phyloP scores from a whole-genome alignment of 345 rosid genomes.

The Eucalyptus melliodora region DNA sequence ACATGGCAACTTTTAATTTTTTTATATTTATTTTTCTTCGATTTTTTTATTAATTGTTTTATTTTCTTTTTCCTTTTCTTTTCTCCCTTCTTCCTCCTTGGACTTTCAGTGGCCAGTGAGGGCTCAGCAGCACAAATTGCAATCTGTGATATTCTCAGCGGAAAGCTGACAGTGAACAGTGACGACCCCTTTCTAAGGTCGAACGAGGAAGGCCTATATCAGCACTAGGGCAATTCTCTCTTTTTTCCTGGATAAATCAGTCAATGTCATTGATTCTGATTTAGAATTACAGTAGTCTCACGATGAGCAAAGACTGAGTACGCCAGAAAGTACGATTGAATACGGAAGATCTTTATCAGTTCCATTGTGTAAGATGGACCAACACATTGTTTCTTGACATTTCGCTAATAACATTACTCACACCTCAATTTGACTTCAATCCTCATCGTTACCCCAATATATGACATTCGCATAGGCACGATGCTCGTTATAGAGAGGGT shows the following conservation, averaged over 20 bases:
- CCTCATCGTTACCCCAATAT: not conserved
- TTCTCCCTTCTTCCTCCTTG: too few species aligned
- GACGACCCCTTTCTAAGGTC: rapidly evolving
- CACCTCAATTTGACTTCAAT: not conserved
- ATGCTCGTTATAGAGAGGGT: not conserved
- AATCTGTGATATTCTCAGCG: not conserved
- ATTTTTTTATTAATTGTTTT: too few species aligned
- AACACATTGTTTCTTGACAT: not conserved
- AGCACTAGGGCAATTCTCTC: rapidly evolving
- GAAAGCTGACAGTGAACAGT: not conserved
- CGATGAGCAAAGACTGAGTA: not conserved
- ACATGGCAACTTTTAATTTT: too few species aligned
- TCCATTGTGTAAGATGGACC: not conserved
- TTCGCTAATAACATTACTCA: not conserved
- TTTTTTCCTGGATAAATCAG: not conserved
- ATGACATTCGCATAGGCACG: not conserved
- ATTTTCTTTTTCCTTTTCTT: too few species aligned
- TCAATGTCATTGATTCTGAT: not conserved
- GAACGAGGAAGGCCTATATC: not conserved
- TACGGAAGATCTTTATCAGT: not conserved
- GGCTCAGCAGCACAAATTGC: not conserved
- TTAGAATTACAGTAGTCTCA: rapidly evolving
- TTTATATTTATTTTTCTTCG: too few species aligned
- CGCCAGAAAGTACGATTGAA: not conserved
- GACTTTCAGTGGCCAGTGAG: too few species aligned